Evolutionary conservation across 2,329 filamentous ascomycete genomes (phyloP), one percentile per base, ranked within the genome.

Genomic region (Aureobasidium sp.): DNA sequence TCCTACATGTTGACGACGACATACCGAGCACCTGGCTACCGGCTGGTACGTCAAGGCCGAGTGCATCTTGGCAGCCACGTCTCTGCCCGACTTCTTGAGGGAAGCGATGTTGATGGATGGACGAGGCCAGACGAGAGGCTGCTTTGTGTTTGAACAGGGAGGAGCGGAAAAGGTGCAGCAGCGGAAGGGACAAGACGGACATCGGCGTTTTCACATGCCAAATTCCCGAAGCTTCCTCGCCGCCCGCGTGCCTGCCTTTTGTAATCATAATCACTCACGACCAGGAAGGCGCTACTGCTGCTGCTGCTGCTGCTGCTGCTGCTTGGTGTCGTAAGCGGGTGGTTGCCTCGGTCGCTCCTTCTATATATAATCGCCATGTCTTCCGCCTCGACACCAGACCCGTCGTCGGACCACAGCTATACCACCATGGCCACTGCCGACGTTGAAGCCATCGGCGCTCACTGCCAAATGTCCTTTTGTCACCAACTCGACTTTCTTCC

Each of bases 401-500:
- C 77, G 75, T 16, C 38, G 3, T 42, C 55, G 45, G 57, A 55
- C 35, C 59, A 62, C 48, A 84, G 76, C 67, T 89, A 84, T 74
- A 78, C 84, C 67, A 79, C 78, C 57, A 90, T 90, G 85, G 77
- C 85, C 64, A 79, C 82, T 63, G 78, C 78, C 67, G 90, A 96
- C 71, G 85, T 90, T 42, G 85, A 88, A 63, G 80, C 90, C 21
- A 85, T 97, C 62, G 93, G 93, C 70, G 81, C 81, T 57, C 90
- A 96, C 75, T 98, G 93, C 79, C 83, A 96, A 69, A 85, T 87
- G 71, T 76, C 85, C 59, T 94, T 89, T 76, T 98, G 93, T 77
- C 86, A 90, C 67, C 87, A 93, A 66, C 86, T 97, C 56, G 93
- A 97, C 71, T 97, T 98, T 70, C 81, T 98, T 4, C 93, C 93